These are phyloP conservation scores for Alliaria petiolata DNA, from an alignment of 345 rosid genomes.

Conservation along the genomic window DNA sequence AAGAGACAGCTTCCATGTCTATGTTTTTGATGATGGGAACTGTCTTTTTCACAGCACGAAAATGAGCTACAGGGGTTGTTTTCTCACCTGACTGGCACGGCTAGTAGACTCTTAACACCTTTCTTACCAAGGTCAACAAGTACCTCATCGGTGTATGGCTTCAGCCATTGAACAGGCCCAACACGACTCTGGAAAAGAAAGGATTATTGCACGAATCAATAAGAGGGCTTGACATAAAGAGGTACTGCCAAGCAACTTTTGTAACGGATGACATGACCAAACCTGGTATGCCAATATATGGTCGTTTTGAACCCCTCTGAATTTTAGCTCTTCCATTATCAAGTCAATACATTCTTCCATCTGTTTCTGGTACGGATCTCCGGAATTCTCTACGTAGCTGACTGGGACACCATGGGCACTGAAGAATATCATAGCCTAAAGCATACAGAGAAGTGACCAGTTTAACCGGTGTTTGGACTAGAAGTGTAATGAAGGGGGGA, in stretches of 20 bases:
- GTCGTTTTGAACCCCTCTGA: conserved; percentile 65
- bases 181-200: conserved; percentile 71
- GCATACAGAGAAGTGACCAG: conserved; percentile 10
- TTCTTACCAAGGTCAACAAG: conserved; percentile 88
- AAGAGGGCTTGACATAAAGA: not conserved
- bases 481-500: not conserved
- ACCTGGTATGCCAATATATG: conserved; percentile 93
- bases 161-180: conserved; percentile 95
- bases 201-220: not conserved
- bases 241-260: not conserved
- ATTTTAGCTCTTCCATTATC: conserved; percentile 79
- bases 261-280: conserved; percentile 8
- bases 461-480: not conserved
- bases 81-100: conserved; percentile 80
- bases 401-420: conserved; percentile 98
- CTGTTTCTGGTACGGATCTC: conserved; percentile 92
- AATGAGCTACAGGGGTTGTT: not conserved
- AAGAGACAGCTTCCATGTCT: not conserved
- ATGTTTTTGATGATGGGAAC: not conserved
- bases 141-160: conserved; percentile 93
- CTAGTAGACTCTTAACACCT: conserved; percentile 92
- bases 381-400: conserved; percentile 79
- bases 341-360: conserved; percentile 89
- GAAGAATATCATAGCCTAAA: conserved; percentile 82
- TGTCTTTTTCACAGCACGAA: not conserved